Evolutionary conservation across 441 rosid species (phyloP), one percentile per base, ranked within the genome.

Genomic region (Viola pubescens): DNA sequence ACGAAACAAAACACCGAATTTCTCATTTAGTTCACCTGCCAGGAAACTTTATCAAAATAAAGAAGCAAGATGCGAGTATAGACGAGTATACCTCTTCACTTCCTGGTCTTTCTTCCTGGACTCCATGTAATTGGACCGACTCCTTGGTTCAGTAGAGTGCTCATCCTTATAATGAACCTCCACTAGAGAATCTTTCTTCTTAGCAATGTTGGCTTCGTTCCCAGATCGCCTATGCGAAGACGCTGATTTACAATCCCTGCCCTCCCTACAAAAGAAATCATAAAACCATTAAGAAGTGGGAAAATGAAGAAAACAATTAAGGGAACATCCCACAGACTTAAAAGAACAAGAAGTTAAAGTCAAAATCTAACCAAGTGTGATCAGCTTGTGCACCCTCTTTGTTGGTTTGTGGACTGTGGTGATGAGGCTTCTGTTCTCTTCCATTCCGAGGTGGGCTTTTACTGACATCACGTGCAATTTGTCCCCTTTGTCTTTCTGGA

Each of bases 11-110:
- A 26, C 49, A 66, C 54, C 54, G 61, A 64, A 56, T 14, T 61
- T 19, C 51, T 42, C 41, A 12, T 52, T 50, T n/a, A 38, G 56
- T 11, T 63, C 42, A 59, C 10, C 7, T 13, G 54, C n/a, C 26
- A 4, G 37, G 6, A 51, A 44, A 13, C 37, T 10, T 42, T 41
- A 66, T 57, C 54, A 58, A 13, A 61, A 19, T 13, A 54, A 56
- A 58, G 26, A 54, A 53, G 37, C 37, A 6, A 12, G 49, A 7
- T 4, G 7, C 34, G 40, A 43, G 34, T 13, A 14, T 6, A 41
- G 6, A 64, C 16, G 34, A 7, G n/a, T 4, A 54, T 76, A 88
- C 98, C 90, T 78, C 73, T 61, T 72, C 58, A 67, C 70, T 66
- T 77, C 85, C 66, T 51, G 72, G 67, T 72, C 82, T 57, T 69